phyloP scores from a whole-genome alignment of 2,329 filamentous ascomycete species.

The Nothomitra cinnamomea region DNA sequence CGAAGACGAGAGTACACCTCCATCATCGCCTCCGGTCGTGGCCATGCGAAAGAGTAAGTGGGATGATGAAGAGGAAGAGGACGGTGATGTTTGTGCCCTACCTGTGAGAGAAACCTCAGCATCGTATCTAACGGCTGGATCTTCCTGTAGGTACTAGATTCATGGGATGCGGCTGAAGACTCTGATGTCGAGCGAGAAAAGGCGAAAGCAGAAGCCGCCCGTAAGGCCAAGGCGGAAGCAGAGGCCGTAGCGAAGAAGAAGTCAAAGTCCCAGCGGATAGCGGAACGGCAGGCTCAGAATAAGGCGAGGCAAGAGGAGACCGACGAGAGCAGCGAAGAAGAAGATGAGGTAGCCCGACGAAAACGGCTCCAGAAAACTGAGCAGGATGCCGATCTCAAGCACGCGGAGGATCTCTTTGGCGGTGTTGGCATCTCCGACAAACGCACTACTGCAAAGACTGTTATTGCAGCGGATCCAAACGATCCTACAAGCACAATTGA shows the following conservation, averaged over 20 bases:
- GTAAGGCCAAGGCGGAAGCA: conserved; percentile 76
- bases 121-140: background rate
- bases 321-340: conserved; percentile 44
- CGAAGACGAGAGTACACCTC: conserved; percentile 37
- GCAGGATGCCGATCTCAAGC: conserved; percentile 72
- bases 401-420: conserved; percentile 84
- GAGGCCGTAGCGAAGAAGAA: conserved; percentile 85
- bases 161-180: conserved; percentile 94
- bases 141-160: conserved; percentile 60
- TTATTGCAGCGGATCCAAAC: conserved; percentile 51
- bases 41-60: conserved; percentile 49
- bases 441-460: conserved; percentile 45
- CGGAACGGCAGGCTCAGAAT: conserved; percentile 49
- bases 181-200: conserved; percentile 95
- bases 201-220: conserved; percentile 68
- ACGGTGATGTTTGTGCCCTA: conserved; percentile 49
- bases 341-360: conserved; percentile 55
- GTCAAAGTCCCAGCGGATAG: conserved; percentile 69
- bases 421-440: conserved; percentile 56
- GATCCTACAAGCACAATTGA: conserved; percentile 71
- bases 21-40: conserved; percentile 27
- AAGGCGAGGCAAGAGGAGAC: conserved; percentile 38
- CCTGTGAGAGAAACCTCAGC: background rate
- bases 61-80: conserved; percentile 68
- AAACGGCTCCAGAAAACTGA: conserved; percentile 63